These are phyloP conservation scores for Rhynchospora tenuis DNA, from an alignment of 176 grass and related monocot genomes.

Conservation along the genomic window DNA sequence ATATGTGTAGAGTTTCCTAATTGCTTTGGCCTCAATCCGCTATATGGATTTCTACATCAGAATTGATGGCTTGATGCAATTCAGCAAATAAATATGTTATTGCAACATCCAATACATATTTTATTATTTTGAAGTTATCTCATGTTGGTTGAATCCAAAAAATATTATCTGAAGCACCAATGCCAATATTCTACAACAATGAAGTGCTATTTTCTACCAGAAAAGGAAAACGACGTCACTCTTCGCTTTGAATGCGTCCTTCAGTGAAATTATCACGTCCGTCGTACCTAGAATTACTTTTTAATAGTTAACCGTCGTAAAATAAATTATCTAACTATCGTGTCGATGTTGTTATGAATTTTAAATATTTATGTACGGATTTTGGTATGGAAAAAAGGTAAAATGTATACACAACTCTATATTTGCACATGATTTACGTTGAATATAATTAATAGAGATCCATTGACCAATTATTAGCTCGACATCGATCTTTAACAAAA, in stretches of 20 bases:
- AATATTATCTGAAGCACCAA: not conserved
- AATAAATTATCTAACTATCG: too few relatives aligned
- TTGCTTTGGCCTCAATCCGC: not conserved
- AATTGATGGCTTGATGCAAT: not conserved
- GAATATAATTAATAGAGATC: too few relatives aligned
- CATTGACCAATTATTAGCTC: too few relatives aligned
- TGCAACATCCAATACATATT: not conserved
- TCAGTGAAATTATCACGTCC: not conserved
- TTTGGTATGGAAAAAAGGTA: too few relatives aligned
- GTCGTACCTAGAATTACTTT: not conserved
- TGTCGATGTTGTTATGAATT: too few relatives aligned
- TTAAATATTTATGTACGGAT: too few relatives aligned
- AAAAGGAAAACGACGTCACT: not conserved
- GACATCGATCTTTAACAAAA: too few relatives aligned
- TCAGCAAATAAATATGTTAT: not conserved
- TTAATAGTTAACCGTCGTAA: not conserved
- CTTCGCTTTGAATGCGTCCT: not conserved
- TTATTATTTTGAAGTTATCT: conserved; percentile 4
- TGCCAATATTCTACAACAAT: not conserved
- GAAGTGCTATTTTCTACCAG: not conserved
- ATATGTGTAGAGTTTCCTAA: too few relatives aligned
- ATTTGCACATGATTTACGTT: too few relatives aligned
- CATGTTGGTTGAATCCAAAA: not conserved
- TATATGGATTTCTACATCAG: not conserved
- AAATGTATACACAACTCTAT: too few relatives aligned